Evolutionary conservation across 2,329 filamentous ascomycete genomes (phyloP).

Genomic region (Furcasterigmium sp.): DNA sequence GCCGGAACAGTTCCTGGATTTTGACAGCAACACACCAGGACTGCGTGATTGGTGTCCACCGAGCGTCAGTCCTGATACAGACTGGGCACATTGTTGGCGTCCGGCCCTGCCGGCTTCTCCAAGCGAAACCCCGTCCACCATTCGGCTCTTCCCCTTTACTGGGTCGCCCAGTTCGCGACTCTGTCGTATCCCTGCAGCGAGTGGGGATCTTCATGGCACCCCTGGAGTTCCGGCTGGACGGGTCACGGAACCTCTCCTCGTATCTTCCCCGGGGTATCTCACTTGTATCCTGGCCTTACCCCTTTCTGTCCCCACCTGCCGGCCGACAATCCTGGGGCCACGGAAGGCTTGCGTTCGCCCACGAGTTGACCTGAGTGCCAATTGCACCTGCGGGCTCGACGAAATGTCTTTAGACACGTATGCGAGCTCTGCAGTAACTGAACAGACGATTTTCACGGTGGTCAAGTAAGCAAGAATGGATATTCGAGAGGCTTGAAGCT

Average conservation of each 20-base stretch:
- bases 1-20: not conserved
- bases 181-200: not conserved
- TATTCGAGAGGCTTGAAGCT: too few species aligned
- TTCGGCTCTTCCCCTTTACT: not conserved
- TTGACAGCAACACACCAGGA: too few species aligned
- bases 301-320: not conserved
- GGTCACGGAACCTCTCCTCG: not conserved
- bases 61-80: not conserved
- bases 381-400: too few species aligned
- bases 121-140: not conserved
- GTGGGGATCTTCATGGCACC: not conserved
- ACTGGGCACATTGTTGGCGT: not conserved
- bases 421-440: too few species aligned
- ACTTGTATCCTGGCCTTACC: not conserved
- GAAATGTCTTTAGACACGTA: too few species aligned
- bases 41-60: not conserved
- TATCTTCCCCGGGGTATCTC: not conserved
- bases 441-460: too few species aligned
- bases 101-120: not conserved
- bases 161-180: not conserved
- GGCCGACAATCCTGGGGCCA: too few species aligned
- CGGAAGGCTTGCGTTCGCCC: too few species aligned
- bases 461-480: too few species aligned
- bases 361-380: too few species aligned
- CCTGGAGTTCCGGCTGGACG: not conserved